Percentiles rank a stretch among this genome's conserved stretches.
These are phyloP conservation scores for Fraxinus latifolia DNA, from an alignment of 305 asterid species.

Conservation along the genomic window DNA sequence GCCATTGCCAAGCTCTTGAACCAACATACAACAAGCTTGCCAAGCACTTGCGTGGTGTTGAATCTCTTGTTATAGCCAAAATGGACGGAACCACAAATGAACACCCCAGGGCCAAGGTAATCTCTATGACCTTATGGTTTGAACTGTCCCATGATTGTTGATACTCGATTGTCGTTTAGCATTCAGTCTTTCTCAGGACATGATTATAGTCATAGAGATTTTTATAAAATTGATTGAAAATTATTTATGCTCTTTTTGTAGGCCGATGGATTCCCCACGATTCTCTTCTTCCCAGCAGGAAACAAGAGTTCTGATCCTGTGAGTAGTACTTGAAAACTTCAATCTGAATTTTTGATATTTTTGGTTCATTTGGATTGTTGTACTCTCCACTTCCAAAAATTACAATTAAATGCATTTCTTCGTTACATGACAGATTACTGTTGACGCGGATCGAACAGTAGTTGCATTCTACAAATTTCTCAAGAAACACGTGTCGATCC, in stretches of 20 bases:
- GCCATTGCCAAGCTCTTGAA: slow-evolving; percentile 87
- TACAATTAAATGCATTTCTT: not conserved
- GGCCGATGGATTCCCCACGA: slow-evolving; percentile 88
- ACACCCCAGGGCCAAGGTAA: slow-evolving; percentile 80
- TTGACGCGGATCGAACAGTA: slow-evolving; percentile 73
- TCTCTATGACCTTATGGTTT: not conserved
- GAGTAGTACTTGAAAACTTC: slow-evolving; percentile 29
- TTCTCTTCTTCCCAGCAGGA: slow-evolving; percentile 87
- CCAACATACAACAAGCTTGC: slow-evolving; percentile 93
- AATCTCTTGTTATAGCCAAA: slow-evolving; percentile 79
- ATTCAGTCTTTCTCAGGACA: not conserved
- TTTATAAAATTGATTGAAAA: not conserved
- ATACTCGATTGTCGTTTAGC: not conserved
- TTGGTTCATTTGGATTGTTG: not conserved
- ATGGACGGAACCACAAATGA: slow-evolving; percentile 96
- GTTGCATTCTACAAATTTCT: slow-evolving; percentile 74
- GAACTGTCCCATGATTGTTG: not conserved
- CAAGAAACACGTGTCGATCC: slow-evolving; percentile 75
- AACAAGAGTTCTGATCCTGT: slow-evolving; percentile 74
- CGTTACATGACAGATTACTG: slow-evolving; percentile 45
- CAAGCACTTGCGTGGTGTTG: slow-evolving; percentile 57
- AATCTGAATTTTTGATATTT: not conserved
- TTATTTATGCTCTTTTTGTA: slow-evolving; percentile 28
- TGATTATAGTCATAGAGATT: not conserved
- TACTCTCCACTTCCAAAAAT: not conserved